Evolutionary conservation across 2,329 filamentous ascomycete species (phyloP).

Genomic region (Ophidiomyces ophidiicola): DNA sequence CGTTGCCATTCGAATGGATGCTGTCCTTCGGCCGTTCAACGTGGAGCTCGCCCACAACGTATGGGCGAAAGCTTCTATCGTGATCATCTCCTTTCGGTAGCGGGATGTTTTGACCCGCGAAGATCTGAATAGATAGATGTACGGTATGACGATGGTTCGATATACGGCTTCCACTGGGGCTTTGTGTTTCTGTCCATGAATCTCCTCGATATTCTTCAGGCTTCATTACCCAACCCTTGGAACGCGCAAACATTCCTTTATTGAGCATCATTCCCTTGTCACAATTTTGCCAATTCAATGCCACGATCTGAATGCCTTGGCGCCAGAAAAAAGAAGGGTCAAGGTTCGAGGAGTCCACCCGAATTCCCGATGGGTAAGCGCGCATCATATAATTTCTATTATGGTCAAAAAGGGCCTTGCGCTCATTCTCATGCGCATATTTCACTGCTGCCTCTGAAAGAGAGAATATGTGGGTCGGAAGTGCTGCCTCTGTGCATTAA

Average conservation of each 20-base stretch:
- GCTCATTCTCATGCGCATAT: conserved; percentile 47
- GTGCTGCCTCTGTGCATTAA: conserved; percentile 30
- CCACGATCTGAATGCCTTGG: conserved; percentile 78
- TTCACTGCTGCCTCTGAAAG: conserved; percentile 53
- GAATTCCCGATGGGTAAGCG: conserved; percentile 71
- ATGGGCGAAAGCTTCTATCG: conserved; percentile 53
- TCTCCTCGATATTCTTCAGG: conserved; percentile 54
- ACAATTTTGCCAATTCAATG: conserved; percentile 84
- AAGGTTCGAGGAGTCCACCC: conserved; percentile 73
- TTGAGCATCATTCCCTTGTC: conserved; percentile 96
- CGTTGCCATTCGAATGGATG: conserved; percentile 33
- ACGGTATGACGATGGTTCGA: conserved; percentile 40
- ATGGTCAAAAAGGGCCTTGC: conserved; percentile 60
- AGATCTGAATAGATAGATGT: conserved; percentile 57
- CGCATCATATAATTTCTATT: conserved; percentile 76
- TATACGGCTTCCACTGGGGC: conserved; percentile 15
- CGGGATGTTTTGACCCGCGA: conserved; percentile 65
- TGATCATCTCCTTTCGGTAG: conserved; percentile 46
- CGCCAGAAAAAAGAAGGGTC: conserved; percentile 79
- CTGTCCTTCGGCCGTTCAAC: conserved; percentile 53
- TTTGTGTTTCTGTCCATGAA: conserved; percentile 2
- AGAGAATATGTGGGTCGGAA: conserved; percentile 53
- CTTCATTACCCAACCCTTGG: conserved; percentile 75
- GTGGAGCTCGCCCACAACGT: conserved; percentile 69
- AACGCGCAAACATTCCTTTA: conserved; percentile 75